Evolutionary conservation across 352 stramenopile species (phyloP), one percentile per base, ranked within the genome.

Genomic region (Globisporangium takayamanum): DNA sequence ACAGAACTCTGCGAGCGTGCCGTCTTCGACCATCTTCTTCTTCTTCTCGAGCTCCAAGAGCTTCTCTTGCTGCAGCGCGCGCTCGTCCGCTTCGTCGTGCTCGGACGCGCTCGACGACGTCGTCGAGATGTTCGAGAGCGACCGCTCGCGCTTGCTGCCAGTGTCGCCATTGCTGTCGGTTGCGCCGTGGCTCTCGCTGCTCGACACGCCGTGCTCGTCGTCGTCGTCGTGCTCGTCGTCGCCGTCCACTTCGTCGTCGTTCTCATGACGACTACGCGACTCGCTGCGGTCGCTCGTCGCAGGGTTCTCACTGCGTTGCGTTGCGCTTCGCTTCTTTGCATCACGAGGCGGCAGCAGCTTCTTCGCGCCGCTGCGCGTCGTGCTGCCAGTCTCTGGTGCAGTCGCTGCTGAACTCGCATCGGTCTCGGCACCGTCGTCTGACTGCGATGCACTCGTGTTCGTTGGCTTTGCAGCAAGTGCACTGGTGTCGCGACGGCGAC

Each of bases 1-100:
- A 41, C 83, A 91, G 69, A 81, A 92, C 70, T 92, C 83, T 20
- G 80, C 78, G 2, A 93, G 77, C 37, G 80, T 91, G 46, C 83
- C 83, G 56, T 90, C 80, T 57, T 91, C 80, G 42, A 93, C 79
- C 80, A 93, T 93, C 47, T 84, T 72, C 59, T 85, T 82, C 67
- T 93, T 93, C 62, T 87, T 81, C 67, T 91, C 80, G 22, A 93
- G 71, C 64, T 91, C 84, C 26, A 73, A 59, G 49, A 92, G 57
- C 45, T 88, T 80, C 63, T 89, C 80, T n/a, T 69, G 68, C 26
- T 79, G 59, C 28, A 65, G 41, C 15, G 62, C 64, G 12, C 58
- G 63, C 53, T 74, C 68, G 37, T 80, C 68, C 26, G 74, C 76
- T 5, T 67, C 71, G 20, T 64, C 20, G 44, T 49, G 10, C 0